Conservation (phyloP, 2,329 filamentous ascomycete species). For the Dactylellina drechsleri region DNA sequence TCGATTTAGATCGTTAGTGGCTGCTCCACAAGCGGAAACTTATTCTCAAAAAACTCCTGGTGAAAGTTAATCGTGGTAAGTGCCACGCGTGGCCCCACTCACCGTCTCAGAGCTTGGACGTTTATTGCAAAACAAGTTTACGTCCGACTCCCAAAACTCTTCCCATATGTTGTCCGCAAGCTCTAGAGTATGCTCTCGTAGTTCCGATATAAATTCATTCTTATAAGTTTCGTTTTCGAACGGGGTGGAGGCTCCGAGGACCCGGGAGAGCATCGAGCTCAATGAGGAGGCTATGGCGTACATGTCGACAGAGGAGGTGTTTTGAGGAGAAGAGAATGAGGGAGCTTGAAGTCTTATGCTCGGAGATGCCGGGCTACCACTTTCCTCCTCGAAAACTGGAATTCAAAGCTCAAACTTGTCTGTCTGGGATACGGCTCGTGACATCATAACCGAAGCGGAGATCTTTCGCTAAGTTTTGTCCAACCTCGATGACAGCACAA, state of each 20-base stretch:
- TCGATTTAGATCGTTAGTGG: background rate
- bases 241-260: conserved; percentile 26
- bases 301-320: conserved; percentile 2
- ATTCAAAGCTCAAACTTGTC: conserved; percentile 16
- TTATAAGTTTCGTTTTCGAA: conserved; percentile 45
- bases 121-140: conserved; percentile 51
- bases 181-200: conserved; percentile 33
- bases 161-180: conserved; percentile 48
- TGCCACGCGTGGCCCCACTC: background rate
- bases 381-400: too few species aligned
- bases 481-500: conserved; percentile 17
- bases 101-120: conserved; percentile 46
- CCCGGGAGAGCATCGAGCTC: conserved; percentile 49
- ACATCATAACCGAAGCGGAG: conserved; percentile 46
- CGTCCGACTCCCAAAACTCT: conserved; percentile 48
- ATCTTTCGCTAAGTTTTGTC: conserved; percentile 16
- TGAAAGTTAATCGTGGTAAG: background rate
- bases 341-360: too few species aligned
- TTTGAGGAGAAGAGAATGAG: too few species aligned
- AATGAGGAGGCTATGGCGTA: conserved; percentile 44
- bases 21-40: too few species aligned
- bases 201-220: conserved; percentile 39
- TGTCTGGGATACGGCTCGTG: conserved; percentile 20
- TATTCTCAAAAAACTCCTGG: too few species aligned
- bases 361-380: too few species aligned